Evolutionary conservation across 352 stramenopile genomes (phyloP).

Genomic region (Pythium scleroteichum): DNA sequence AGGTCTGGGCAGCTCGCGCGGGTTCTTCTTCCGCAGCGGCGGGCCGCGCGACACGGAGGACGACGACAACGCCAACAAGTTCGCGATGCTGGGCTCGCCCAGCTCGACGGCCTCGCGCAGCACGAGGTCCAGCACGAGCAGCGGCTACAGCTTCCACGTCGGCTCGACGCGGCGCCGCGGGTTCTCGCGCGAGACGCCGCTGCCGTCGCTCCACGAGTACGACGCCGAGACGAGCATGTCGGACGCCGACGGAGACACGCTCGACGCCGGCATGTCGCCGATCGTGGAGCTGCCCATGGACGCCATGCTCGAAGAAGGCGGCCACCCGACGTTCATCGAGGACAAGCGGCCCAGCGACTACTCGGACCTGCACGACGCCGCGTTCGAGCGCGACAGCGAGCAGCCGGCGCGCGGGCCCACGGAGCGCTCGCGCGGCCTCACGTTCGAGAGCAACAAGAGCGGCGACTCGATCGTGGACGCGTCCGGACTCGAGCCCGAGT

Average conservation of each 20-base stretch:
- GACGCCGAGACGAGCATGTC: constrained; percentile 29
- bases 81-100: constrained; percentile 34
- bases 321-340: constrained; percentile 33
- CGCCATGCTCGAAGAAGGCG: constrained; percentile 49
- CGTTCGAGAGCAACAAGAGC: constrained; percentile 17
- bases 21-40: constrained; percentile 27
- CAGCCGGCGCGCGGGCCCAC: not conserved
- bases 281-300: constrained; percentile 50
- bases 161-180: constrained; percentile 35
- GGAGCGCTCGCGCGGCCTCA: constrained; percentile 12
- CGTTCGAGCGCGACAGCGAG: constrained; percentile 14
- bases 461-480: constrained; percentile 12
- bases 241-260: constrained; percentile 35
- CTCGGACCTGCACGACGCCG: constrained; percentile 5
- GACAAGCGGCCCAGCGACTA: constrained; percentile 24
- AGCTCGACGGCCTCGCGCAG: constrained; percentile 13
- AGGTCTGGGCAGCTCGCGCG: constrained; percentile 13
- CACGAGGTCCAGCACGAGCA: constrained; percentile 31
- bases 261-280: constrained; percentile 45
- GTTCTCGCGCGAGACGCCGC: constrained; percentile 32
- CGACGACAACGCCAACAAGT: constrained; percentile 29
- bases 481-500: constrained; percentile 6
- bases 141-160: constrained; percentile 29
- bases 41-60: constrained; percentile 10
- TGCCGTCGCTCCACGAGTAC: constrained; percentile 72